phyloP scores from a whole-genome alignment of 75 land plant genomes.

The Azolla pinnata region DNA sequence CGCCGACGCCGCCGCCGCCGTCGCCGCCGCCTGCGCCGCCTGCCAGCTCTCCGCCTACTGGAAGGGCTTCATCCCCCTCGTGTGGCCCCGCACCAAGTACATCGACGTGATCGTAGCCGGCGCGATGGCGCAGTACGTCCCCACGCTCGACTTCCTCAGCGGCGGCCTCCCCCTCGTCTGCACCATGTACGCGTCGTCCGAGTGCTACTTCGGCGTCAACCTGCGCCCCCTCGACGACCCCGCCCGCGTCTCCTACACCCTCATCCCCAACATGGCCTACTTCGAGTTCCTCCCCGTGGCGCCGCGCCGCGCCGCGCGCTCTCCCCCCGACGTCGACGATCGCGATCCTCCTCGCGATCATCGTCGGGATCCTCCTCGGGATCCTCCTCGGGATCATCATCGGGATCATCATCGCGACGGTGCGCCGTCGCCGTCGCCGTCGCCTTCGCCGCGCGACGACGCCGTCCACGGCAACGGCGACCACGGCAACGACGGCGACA shows the following conservation, averaged over 20 bases:
- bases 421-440: too few species aligned
- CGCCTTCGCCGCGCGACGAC: too few species aligned
- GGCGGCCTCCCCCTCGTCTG: slow-evolving; percentile 59
- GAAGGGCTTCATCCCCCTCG: slow-evolving; percentile 63
- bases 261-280: slow-evolving; percentile 68
- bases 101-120: slow-evolving; percentile 67
- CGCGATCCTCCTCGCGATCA: background rate
- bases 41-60: slow-evolving; percentile 16
- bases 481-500: background rate
- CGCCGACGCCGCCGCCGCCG: background rate
- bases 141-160: slow-evolving; percentile 46
- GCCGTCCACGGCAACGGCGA: too few species aligned
- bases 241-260: slow-evolving; percentile 51
- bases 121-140: slow-evolving; percentile 71
- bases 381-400: too few species aligned
- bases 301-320: too few species aligned
- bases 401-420: too few species aligned
- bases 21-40: background rate
- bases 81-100: slow-evolving; percentile 45
- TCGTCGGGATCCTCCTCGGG: slow-evolving; percentile 8
- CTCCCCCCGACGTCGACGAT: too few species aligned
- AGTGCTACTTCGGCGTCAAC: slow-evolving; percentile 77
- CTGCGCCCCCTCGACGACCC: slow-evolving; percentile 47
- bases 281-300: slow-evolving; percentile 72
- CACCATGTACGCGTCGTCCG: slow-evolving; percentile 71